These are phyloP conservation scores for Candida tetrigidarum DNA, from an alignment of 1,139 yeast genomes.

Conservation along the genomic window DNA sequence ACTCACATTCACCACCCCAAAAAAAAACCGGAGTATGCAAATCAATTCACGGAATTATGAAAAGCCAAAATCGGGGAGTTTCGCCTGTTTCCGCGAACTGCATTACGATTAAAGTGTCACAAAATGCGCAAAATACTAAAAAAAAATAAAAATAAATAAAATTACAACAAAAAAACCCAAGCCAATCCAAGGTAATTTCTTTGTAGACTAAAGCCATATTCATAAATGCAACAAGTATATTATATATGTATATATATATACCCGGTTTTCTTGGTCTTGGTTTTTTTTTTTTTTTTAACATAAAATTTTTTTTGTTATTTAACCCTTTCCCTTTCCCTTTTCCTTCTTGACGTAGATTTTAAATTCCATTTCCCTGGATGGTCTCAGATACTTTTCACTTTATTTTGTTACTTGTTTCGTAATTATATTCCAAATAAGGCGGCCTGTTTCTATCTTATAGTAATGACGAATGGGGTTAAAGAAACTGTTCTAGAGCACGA, in stretches of 20 bases:
- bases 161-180: not conserved
- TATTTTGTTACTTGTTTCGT: too few relatives aligned
- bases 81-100: not conserved
- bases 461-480: not conserved
- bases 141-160: not conserved
- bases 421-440: too few relatives aligned
- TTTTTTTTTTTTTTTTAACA: not conserved
- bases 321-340: not conserved
- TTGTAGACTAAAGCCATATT: not conserved
- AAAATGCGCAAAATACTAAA: not conserved
- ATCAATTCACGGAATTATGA: too few relatives aligned
- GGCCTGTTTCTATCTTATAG: too few relatives aligned
- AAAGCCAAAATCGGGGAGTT: not conserved
- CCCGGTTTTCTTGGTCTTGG: not conserved
- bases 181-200: not conserved
- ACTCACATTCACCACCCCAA: too few relatives aligned
- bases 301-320: too few relatives aligned
- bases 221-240: not conserved
- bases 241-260: too few relatives aligned
- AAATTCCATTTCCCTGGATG: too few relatives aligned
- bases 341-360: too few relatives aligned
- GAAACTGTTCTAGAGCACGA: constrained; percentile 14
- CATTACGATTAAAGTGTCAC: not conserved
- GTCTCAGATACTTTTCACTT: too few relatives aligned
- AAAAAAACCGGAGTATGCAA: too few relatives aligned